Base-by-base conservation (phyloP, 2,329 filamentous ascomycete species). In the Talaromyces sp. region DNA sequence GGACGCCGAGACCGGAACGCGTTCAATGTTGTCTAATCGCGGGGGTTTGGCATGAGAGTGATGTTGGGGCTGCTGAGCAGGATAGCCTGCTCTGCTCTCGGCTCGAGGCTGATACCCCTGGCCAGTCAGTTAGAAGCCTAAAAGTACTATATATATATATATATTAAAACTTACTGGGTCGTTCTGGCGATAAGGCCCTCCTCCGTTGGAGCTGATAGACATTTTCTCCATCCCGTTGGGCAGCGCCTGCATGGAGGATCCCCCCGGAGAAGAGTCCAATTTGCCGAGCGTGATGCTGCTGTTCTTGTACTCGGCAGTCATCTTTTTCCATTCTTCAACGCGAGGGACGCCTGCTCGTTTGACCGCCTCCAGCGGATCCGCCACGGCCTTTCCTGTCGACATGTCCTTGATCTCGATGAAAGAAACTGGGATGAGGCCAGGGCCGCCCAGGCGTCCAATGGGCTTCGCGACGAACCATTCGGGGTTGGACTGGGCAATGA, bases 391-490 rank as follows among this genome's bases (percentile, higher is more conserved):
- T 56, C 93, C 92, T 0, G 90, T 92, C 5, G 87, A 86, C 89
- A 97, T 96, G 74, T 98, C 95, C 73, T 91, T 85, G 67, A 99
- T 93, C 77, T 99, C 92, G 67, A 99, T 91, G 73, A 96, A 98
- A 0, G 93, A 96, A 32, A 98, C 93, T 1, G 95, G 95, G 66
- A 99, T 98, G 68, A 99, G 78, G 46, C 95, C 95, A 0, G 95
- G 95, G 1, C 95, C 95, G 50, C 95, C 95, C n/a, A 99, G 82
- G 66, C 95, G 85, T 64, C 93, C 93, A 73, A 99, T 99, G n/a
- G 95, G 95, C 77, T 99, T 99, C 56, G 95, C 95, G 63, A 99
- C 93, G 71, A 98, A 98, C 95, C 95, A 99, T 76, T 99, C 95
- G 5, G 93, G 91, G 70, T 98, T 98, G 7, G 93, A 98, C 75